Evolutionary conservation across 2,329 filamentous ascomycete genomes (phyloP), one percentile per base, ranked within the genome.

Genomic region (Clonostachys byssicola): DNA sequence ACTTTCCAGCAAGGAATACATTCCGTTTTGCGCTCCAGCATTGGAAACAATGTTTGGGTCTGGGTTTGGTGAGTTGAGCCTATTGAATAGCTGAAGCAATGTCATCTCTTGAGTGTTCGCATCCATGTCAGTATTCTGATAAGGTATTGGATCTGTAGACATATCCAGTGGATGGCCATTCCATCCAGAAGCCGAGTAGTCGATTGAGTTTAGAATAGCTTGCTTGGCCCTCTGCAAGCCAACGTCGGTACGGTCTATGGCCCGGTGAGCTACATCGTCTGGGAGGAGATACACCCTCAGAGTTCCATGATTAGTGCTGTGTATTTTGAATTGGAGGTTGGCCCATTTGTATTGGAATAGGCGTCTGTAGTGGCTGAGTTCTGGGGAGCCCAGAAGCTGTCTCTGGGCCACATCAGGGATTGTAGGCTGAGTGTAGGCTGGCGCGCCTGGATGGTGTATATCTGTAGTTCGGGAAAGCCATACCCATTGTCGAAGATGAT

Each of bases 11-110:
- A 91, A 60, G 23, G 73, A 72, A 39, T 75, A 65, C 58, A 87
- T 77, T 0, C 78, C 74, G 23, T 75, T 68, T 43, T 71, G 72
- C 2, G 74, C 67, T 49, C 81, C 75, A 0, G 64, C 61, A 47
- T 83, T 77, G 1, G 57, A 51, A 8, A 88, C 68, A 1, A 56
- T 52, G 1, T 70, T 64, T 0, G 74, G 68, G n/a, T 66, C 60
- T 3, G 88, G 87, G 3, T 70, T 60, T 1, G 88, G 88, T 0
- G 87, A 88, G 0, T 85, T 81, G 2, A 92, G 73, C 4, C 70
- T 80, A 61, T 92, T 92, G 72, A 92, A 92, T 42, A 90, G 68
- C 30, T 84, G 75, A 43, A 89, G 79, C 1, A 92, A 65, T 0
- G 85, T 85, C 3, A 68, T 59, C 10, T 74, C 62, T 16, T 77